Percentiles rank a stretch among this genome's conserved stretches.
Evolutionary conservation across 2,329 filamentous ascomycete genomes (phyloP).

Genomic region (Trichoderma arundinaceum): DNA sequence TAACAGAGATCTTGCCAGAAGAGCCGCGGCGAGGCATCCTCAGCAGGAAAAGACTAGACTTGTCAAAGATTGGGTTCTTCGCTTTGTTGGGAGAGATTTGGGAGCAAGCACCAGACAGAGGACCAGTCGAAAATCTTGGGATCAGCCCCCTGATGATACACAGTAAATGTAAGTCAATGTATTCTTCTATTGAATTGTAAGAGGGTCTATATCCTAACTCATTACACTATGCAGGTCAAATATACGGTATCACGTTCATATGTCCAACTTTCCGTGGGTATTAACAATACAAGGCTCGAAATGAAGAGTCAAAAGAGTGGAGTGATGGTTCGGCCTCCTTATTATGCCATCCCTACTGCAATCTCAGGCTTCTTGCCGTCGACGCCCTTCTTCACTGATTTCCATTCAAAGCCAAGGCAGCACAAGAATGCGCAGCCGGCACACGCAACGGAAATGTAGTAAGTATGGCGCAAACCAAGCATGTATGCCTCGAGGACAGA

Average conservation of each 20-base stretch:
- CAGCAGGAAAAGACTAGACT: constrained; percentile 67
- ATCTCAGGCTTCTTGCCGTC: constrained; percentile 39
- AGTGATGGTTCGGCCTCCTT: not conserved
- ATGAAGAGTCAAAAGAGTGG: not conserved
- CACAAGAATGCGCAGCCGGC: constrained; percentile 53
- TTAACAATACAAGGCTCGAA: constrained; percentile 24
- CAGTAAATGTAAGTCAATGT: constrained; percentile 38
- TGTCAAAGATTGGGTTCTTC: constrained; percentile 76
- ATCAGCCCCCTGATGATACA: constrained; percentile 50
- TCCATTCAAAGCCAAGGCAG: constrained; percentile 56
- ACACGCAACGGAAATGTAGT: constrained; percentile 58
- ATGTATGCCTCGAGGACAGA: constrained; percentile 57
- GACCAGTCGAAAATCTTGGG: constrained; percentile 43
- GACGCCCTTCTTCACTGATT: constrained; percentile 56
- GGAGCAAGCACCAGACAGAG: constrained; percentile 32
- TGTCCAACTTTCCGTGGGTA: constrained; percentile 3
- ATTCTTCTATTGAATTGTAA: constrained; percentile 9
- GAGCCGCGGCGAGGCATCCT: constrained; percentile 45
- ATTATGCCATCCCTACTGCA: not conserved
- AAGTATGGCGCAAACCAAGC: constrained; percentile 56
- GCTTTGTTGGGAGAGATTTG: constrained; percentile 63
- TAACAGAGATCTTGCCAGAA: constrained; percentile 52
- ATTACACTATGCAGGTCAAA: constrained; percentile 7
- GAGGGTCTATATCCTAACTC: not conserved
- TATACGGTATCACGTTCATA: not conserved